Conservation (phyloP, 805 yeast species). For the Schizosaccharomyces cryophilus region DNA sequence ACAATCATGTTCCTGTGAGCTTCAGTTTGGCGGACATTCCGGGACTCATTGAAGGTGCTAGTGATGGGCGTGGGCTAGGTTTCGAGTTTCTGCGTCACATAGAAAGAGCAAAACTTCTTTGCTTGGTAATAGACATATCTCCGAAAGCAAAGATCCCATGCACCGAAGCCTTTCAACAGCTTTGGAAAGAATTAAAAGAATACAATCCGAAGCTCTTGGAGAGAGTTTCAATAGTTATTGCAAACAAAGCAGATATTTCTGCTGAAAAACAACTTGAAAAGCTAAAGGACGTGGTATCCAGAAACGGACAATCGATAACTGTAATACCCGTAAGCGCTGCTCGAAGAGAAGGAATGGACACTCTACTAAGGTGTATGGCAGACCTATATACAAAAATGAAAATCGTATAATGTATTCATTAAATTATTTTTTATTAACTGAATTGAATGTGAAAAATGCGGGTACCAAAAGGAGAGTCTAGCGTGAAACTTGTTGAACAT, state of each 20-base stretch:
- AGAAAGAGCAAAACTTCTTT: slow-evolving; percentile 80
- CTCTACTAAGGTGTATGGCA: neutral
- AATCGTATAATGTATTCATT: too few relatives aligned
- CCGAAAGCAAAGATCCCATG: slow-evolving; percentile 20
- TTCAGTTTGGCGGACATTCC: slow-evolving; percentile 96
- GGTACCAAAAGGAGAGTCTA: too few relatives aligned
- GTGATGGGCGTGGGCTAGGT: slow-evolving; percentile 70
- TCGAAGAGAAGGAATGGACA: neutral
- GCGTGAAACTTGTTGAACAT: too few relatives aligned
- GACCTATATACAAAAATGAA: too few relatives aligned
- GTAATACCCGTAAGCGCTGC: neutral
- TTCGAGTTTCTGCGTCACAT: slow-evolving; percentile 75
- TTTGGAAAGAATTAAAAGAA: slow-evolving; percentile 41
- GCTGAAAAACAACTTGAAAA: slow-evolving; percentile 6
- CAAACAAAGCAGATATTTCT: slow-evolving; percentile 71
- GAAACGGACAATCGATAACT: too few relatives aligned
- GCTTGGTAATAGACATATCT: slow-evolving; percentile 45
- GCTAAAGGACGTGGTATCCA: neutral
- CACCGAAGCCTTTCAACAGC: slow-evolving; percentile 42
- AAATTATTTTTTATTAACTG: too few relatives aligned
- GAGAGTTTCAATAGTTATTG: slow-evolving; percentile 52
- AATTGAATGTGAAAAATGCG: too few relatives aligned
- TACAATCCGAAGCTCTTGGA: slow-evolving; percentile 23
- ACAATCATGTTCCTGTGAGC: slow-evolving; percentile 26
- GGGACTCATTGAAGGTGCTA: slow-evolving; percentile 78